These are phyloP conservation scores for Wickerhamomyces hampshirensis DNA, from an alignment of 805 yeast species.

Conservation along the genomic window DNA sequence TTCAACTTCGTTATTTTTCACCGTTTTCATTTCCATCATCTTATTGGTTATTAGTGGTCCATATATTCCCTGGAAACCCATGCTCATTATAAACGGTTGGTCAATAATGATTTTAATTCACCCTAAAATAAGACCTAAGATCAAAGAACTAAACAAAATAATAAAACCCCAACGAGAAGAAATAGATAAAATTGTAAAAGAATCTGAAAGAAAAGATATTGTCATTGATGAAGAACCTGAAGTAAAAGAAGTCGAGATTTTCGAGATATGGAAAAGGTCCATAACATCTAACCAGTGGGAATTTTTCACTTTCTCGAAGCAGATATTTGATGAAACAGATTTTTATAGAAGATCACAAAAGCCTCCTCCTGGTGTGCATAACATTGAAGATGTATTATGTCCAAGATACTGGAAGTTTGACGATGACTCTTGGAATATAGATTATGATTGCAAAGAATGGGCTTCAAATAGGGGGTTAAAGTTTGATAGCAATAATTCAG, in stretches of 20 bases:
- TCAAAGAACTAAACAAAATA: conserved; percentile 19
- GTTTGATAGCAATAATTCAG: conserved; percentile 20
- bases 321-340: conserved; percentile 49
- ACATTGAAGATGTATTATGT: conserved; percentile 51
- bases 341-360: conserved; percentile 40
- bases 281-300: conserved; percentile 58
- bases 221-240: conserved; percentile 69
- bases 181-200: conserved; percentile 29
- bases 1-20: conserved; percentile 56
- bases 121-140: conserved; percentile 42
- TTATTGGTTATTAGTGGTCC: conserved; percentile 39
- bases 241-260: conserved; percentile 62
- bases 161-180: conserved; percentile 26
- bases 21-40: conserved; percentile 33
- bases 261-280: conserved; percentile 67
- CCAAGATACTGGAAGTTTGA: conserved; percentile 76
- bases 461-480: conserved; percentile 38
- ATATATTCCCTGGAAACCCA: conserved; percentile 59
- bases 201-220: conserved; percentile 43
- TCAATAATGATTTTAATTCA: conserved; percentile 44
- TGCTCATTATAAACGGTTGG: conserved; percentile 62
- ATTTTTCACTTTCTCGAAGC: conserved; percentile 50
- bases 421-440: conserved; percentile 62
- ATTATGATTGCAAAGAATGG: conserved; percentile 50
- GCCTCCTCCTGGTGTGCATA: conserved; percentile 61